These are phyloP conservation scores for Conticribra guillardii DNA, from an alignment of 108 stramenopile species.

Conservation along the genomic window DNA sequence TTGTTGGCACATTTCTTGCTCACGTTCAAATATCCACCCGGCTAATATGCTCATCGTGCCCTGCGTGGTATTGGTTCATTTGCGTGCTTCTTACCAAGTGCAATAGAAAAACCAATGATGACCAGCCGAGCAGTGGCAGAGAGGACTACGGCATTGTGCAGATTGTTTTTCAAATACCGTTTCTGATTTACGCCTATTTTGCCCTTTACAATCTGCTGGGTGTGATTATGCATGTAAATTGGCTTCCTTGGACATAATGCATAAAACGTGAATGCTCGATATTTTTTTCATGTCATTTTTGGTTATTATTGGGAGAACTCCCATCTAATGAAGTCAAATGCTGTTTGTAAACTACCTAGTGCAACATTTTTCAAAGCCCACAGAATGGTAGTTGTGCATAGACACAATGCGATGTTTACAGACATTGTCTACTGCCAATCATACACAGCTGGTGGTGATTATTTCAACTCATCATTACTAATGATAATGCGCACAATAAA, in stretches of 20 bases:
- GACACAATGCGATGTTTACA: too few relatives aligned
- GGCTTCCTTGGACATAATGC: slow-evolving; percentile 60
- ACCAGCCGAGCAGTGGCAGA: not conserved
- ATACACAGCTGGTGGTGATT: too few relatives aligned
- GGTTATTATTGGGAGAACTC: too few relatives aligned
- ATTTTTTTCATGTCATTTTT: too few relatives aligned
- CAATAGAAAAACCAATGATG: slow-evolving; percentile 3
- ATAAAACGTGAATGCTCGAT: too few relatives aligned
- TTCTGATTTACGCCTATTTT: slow-evolving; percentile 53
- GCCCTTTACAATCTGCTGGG: slow-evolving; percentile 70
- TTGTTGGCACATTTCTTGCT: slow-evolving; percentile 70
- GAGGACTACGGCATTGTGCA: not conserved
- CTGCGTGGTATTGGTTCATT: slow-evolving; percentile 80
- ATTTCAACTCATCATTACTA: too few relatives aligned
- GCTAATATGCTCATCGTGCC: slow-evolving; percentile 82
- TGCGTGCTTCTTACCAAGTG: slow-evolving; percentile 9
- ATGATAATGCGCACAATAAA: too few relatives aligned
- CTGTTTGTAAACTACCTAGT: too few relatives aligned
- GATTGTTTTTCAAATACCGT: not conserved
- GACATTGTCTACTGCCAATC: too few relatives aligned
- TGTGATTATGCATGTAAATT: slow-evolving; percentile 77
- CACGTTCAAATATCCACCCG: slow-evolving; percentile 90
- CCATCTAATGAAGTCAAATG: too few relatives aligned
- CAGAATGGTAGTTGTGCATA: too few relatives aligned
- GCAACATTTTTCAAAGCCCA: too few relatives aligned